Conservation (phyloP, 2,329 filamentous ascomycete species). For the Fusarium tuaranense region DNA sequence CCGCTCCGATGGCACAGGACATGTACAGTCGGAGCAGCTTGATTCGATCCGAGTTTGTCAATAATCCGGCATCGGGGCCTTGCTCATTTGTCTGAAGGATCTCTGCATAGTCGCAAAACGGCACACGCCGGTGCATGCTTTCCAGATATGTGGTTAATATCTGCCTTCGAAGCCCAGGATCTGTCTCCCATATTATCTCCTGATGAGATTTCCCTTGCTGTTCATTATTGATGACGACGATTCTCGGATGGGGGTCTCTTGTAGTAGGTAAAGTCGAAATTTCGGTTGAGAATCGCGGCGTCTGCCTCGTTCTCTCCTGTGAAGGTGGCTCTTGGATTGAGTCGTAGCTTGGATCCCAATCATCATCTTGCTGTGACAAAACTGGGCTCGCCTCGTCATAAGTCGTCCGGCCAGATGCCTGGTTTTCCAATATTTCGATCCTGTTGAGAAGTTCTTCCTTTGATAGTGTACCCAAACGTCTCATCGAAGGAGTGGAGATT, state of each 20-base stretch:
- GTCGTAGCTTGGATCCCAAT: not conserved
- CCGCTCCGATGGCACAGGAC: not conserved
- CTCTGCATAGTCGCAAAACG: not conserved
- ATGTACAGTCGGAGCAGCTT: not conserved
- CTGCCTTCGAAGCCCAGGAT: not conserved
- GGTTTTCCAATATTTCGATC: not conserved
- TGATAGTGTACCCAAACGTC: not conserved
- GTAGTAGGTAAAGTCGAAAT: not conserved
- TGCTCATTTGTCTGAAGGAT: not conserved
- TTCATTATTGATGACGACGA: rapidly evolving
- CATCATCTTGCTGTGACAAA: not conserved
- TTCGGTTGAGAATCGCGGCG: not conserved
- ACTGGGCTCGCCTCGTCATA: not conserved
- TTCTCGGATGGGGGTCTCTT: not conserved
- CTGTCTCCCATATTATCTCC: not conserved
- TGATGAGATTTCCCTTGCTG: not conserved
- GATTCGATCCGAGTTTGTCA: not conserved
- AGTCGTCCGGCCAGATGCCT: not conserved
- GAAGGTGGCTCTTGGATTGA: not conserved
- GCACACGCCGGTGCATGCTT: not conserved
- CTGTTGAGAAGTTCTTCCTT: not conserved
- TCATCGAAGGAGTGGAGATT: not conserved
- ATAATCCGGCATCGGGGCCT: not conserved
- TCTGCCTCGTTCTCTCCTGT: not conserved
- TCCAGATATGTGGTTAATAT: not conserved